Base-by-base conservation (phyloP, 2,329 filamentous ascomycete genomes). In the Phaeosphaeria sp. region DNA sequence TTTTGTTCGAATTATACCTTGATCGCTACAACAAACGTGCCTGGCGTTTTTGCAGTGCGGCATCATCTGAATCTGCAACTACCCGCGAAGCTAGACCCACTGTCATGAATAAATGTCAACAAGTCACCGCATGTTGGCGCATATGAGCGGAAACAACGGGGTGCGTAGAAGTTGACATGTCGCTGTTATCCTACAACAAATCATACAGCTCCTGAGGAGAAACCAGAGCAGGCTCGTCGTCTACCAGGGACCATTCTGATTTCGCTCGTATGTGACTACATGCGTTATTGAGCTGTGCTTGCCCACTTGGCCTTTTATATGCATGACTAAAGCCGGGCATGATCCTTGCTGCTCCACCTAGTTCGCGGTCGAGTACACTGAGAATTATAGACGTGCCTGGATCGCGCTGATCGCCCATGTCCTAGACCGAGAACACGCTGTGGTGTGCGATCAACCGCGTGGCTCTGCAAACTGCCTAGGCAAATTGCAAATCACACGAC, bases 341-440 rank as follows among this genome's bases (percentile, higher is more conserved):
- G 21, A 39, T 59, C 27, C 24, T 47, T 46, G 57, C 49, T 52
- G 49, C 55, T 57, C 61, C 55, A 63, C 55, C 49, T 49, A 57
- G 44, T 49, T 3, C 50, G 53, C 54, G 33, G 51, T 44, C 49
- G 25, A 53, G 53, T 53, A 53, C 56, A n/a, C n/a, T 40, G 33
- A 43, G 8, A 4, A 7, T n/a, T 43, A 43, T 11, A 43, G 49
- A 36, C 30, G 30, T 13, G 45, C 49, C 53, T 53, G 53, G 57
- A 51, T 51, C 51, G 43, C 42, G 58, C 55, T 57, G 55, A 60
- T 60, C 51, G 44, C 49, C 20, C 40, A 21, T n/a, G 40, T 43
- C 40, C 40, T 43, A 60, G 50, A 46, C 58, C 55, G 39, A 48
- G 20, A 24, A 21, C 48, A 21, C 52, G 27, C 44, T 24, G 22